Evolutionary conservation across 768 basidiomycete species (phyloP).

Genomic region (Cystoderma amianthinum): DNA sequence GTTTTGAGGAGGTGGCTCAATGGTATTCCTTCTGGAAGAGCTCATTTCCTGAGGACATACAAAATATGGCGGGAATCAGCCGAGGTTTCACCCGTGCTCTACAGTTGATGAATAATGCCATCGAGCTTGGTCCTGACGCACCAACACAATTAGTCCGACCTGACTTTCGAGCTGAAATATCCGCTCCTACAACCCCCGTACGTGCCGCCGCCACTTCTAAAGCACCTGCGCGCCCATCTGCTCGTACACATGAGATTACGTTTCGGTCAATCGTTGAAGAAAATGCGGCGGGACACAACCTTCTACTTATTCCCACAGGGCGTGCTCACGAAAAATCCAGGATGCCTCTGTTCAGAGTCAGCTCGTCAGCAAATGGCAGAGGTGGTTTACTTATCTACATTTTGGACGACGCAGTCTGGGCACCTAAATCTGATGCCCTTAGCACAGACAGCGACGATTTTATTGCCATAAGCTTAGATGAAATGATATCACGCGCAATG

Average conservation of each 20-base stretch:
- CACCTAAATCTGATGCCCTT: conserved; percentile 37
- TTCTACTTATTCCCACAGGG: conserved; percentile 86
- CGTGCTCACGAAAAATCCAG: conserved; percentile 78
- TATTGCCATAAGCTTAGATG: conserved; percentile 77
- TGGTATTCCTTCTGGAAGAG: conserved; percentile 93
- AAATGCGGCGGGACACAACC: conserved; percentile 73
- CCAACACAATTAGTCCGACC: conserved; percentile 62
- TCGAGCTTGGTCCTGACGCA: conserved; percentile 78
- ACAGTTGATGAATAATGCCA: conserved; percentile 92
- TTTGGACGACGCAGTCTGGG: conserved; percentile 92
- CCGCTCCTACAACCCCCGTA: conserved; percentile 19
- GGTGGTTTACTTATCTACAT: conserved; percentile 88
- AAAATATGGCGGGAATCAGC: conserved; percentile 55
- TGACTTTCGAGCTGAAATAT: conserved; percentile 47
- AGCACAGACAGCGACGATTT: conserved; percentile 54
- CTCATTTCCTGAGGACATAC: conserved; percentile 66
- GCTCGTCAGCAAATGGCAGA: conserved; percentile 70
- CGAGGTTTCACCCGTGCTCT: conserved; percentile 84
- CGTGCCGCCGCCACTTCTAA: conserved; percentile 18
- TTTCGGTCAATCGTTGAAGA: conserved; percentile 94
- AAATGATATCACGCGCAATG: conserved; percentile 72
- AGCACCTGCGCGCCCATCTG: conserved; percentile 30
- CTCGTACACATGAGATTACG: conserved; percentile 75
- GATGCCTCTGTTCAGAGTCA: conserved; percentile 86
- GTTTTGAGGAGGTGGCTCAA: conserved; percentile 85